Conservation (phyloP, 2,329 filamentous ascomycete species). For the Neonectria magnoliae region DNA sequence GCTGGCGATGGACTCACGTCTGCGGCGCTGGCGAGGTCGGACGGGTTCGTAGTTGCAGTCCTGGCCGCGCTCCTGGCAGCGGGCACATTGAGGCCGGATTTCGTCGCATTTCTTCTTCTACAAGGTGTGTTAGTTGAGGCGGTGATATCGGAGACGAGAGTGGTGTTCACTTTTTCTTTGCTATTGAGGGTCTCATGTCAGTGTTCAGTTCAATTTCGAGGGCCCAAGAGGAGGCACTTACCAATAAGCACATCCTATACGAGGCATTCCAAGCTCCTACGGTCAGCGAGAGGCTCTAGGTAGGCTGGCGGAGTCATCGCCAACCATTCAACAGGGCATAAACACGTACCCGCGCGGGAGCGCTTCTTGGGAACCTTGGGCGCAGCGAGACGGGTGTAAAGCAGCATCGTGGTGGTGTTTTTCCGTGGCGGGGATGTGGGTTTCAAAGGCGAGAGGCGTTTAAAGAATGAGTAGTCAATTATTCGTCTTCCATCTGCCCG, state of each 20-base stretch:
- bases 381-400: conserved; percentile 66
- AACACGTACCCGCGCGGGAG: conserved; percentile 53
- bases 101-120: conserved; percentile 70
- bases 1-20: conserved; percentile 35
- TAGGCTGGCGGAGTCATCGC: neutral
- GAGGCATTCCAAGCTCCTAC: neutral
- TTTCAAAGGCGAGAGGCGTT: conserved; percentile 32
- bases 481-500: conserved; percentile 34
- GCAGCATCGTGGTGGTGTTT: conserved; percentile 56
- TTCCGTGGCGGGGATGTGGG: conserved; percentile 11
- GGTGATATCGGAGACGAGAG: neutral
- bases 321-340: neutral
- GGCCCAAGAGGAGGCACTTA: conserved; percentile 44
- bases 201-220: conserved; percentile 25
- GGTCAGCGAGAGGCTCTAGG: conserved; percentile 45
- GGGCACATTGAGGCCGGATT: conserved; percentile 58
- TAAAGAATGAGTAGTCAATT: conserved; percentile 31
- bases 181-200: conserved; percentile 7
- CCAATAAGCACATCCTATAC: conserved; percentile 63
- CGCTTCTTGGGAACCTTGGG: conserved; percentile 67
- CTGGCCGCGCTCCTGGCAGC: conserved; percentile 59
- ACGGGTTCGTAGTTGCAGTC: conserved; percentile 62
- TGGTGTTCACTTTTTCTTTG: conserved; percentile 23
- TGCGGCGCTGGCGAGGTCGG: conserved; percentile 50
- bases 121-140: conserved; percentile 9